phyloP scores from a whole-genome alignment of 371 early-diverging fungal species.

The Chytridiales sp. region DNA sequence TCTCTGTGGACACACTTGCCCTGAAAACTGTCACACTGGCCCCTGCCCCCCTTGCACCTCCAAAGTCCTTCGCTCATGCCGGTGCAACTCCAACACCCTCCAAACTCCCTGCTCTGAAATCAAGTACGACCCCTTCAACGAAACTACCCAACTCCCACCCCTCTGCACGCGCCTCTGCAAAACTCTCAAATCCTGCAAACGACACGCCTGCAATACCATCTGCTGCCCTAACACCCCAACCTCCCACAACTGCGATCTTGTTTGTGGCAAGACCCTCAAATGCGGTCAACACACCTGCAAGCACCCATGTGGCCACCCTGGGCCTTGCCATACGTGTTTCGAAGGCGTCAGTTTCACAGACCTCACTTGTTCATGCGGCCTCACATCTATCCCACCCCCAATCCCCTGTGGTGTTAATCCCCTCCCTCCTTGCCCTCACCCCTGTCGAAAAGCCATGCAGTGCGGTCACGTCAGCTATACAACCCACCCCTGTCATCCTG shows the following conservation, averaged over 20 bases:
- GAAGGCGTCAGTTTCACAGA: constrained; percentile 53
- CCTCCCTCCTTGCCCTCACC: constrained; percentile 42
- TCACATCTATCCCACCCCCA: constrained; percentile 42
- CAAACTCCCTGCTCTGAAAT: not conserved
- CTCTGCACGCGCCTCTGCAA: constrained; percentile 41
- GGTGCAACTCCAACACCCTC: constrained; percentile 25
- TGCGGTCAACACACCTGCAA: constrained; percentile 45
- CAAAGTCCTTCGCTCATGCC: constrained; percentile 26
- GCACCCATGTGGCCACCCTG: constrained; percentile 43
- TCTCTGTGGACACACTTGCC: constrained; percentile 26
- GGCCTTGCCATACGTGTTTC: constrained; percentile 47
- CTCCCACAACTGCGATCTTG: constrained; percentile 41
- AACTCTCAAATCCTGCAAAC: constrained; percentile 32
- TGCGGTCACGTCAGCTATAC: constrained; percentile 44
- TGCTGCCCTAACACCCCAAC: constrained; percentile 35
- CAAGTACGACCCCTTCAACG: constrained; percentile 3
- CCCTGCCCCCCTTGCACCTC: constrained; percentile 31
- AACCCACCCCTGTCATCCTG: constrained; percentile 46
- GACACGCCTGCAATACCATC: constrained; percentile 38
- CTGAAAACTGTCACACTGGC: constrained; percentile 20
- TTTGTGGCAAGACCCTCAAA: constrained; percentile 42
- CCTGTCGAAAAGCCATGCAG: constrained; percentile 30
- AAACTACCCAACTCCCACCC: constrained; percentile 16
- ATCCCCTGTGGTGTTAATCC: constrained; percentile 47
- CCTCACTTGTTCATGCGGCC: constrained; percentile 45